phyloP scores from a whole-genome alignment of 352 stramenopile species.

The Bremia lactucae region DNA sequence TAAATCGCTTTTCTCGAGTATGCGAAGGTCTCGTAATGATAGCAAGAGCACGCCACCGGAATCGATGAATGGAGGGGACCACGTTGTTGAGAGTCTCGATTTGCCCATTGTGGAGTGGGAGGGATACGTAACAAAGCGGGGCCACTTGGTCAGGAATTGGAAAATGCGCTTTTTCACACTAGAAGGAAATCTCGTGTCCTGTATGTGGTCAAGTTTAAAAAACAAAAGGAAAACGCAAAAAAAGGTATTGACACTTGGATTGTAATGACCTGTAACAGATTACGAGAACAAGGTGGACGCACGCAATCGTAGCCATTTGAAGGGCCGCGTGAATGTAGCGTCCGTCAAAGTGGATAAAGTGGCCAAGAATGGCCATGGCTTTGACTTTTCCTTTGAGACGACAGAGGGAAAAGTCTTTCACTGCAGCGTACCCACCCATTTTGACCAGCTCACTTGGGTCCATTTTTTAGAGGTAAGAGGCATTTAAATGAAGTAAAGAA shows the following conservation, averaged over 20 bases:
- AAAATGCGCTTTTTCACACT: conserved; percentile 84
- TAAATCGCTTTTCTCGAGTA: conserved; percentile 47
- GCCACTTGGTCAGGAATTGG: conserved; percentile 82
- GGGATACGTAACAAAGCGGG: conserved; percentile 85
- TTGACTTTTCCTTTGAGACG: conserved; percentile 81
- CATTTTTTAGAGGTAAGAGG: conserved; percentile 67
- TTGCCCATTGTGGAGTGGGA: conserved; percentile 84
- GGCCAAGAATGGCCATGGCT: conserved; percentile 67
- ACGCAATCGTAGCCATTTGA: conserved; percentile 76
- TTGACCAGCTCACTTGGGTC: conserved; percentile 76
- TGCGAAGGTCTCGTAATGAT: conserved; percentile 35
- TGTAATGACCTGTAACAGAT: conserved; percentile 22
- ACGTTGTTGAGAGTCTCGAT: conserved; percentile 67
- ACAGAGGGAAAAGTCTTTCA: conserved; percentile 78
- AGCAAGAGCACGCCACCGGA: conserved; percentile 18
- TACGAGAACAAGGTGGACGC: conserved; percentile 86
- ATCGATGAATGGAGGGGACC: conserved; percentile 29
- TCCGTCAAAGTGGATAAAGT: conserved; percentile 70
- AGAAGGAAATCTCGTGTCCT: conserved; percentile 79
- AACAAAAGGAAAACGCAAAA: background rate
- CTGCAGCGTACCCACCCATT: conserved; percentile 66
- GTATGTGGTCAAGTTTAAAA: conserved; percentile 18
- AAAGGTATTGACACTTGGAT: background rate
- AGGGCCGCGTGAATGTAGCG: conserved; percentile 72
- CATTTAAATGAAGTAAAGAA: background rate